These are phyloP conservation scores for Talaromyces liani DNA, from an alignment of 495 filamentous ascomycete genomes.

Conservation along the genomic window DNA sequence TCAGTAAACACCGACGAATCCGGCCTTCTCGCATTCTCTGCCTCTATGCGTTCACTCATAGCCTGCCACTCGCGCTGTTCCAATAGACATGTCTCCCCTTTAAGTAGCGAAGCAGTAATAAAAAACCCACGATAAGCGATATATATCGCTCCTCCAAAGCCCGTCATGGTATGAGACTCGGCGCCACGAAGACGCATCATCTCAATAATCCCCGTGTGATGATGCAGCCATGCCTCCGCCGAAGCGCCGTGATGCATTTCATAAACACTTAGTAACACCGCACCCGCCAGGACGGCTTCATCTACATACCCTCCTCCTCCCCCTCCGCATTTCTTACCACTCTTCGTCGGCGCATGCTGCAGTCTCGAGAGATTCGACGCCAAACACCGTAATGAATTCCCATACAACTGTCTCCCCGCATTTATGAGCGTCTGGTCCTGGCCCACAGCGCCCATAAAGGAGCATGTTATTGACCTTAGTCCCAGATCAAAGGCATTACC, in stretches of 20 bases:
- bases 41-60: constrained; percentile 21
- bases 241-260: constrained; percentile 27
- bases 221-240: constrained; percentile 23
- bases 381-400: constrained; percentile 18
- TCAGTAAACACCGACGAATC: constrained; percentile 24
- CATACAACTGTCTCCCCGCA: constrained; percentile 16
- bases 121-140: constrained; percentile 25
- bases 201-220: constrained; percentile 26
- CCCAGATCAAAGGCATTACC: constrained; percentile 19
- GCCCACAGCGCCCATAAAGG: constrained; percentile 16
- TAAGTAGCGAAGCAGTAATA: constrained; percentile 20
- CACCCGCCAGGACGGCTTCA: constrained; percentile 16
- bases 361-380: constrained; percentile 8
- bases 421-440: constrained; percentile 12
- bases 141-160: constrained; percentile 26
- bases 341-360: constrained; percentile 14
- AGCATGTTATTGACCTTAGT: constrained; percentile 17
- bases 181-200: constrained; percentile 29
- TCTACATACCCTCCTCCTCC: neutral
- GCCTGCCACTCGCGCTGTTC: constrained; percentile 25
- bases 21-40: constrained; percentile 21
- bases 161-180: constrained; percentile 18
- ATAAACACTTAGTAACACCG: constrained; percentile 23
- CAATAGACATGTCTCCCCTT: constrained; percentile 23
- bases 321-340: neutral